Evolutionary conservation across 352 stramenopile genomes (phyloP), one percentile per base, ranked within the genome.

Genomic region (Globisporangium nunn): DNA sequence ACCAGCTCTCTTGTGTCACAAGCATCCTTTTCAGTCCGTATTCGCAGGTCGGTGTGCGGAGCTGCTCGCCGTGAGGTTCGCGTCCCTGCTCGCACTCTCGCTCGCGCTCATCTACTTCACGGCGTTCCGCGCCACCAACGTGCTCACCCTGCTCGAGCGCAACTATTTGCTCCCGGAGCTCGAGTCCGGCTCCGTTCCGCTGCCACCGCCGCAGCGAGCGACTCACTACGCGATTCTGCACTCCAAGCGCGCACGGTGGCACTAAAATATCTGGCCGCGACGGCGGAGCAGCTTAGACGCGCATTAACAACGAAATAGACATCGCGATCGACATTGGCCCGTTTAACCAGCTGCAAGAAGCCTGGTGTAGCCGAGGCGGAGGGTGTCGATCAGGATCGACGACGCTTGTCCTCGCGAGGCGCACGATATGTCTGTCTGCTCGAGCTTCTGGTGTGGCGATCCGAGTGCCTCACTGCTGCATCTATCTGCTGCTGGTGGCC

Each of bases 41-140:
- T 85, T 83, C 55, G 54, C 73, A 2, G 46, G 56, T 1, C 77
- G 67, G 58, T 59, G 63, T 29, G 58, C 66, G 15, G 52, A 63
- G 17, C 40, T 53, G 7, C 10, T 81, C 49, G 49, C 47, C 29
- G 62, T 75, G 30, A 59, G 66, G 18, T 45, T 62, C 4, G 75
- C 63, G n/a, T 72, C 78, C 39, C 67, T 71, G 1, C 53, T 72
- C 7, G 73, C 74, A 14, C 18, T 75, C 3, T 59, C 23, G 6
- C 28, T 79, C 2, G 66, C 61, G 17, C 7, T 70, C 0, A 14
- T 72, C 39, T 84, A 84, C 52, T 78, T 87, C 53, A 52, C 66
- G 4, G 46, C 71, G 2, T 87, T 87, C 59, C 85, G 81, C 58
- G 31, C 71, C 61, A 80, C 71, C 33, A 87, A 87, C 53, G 55